A percentile compares a stretch with the other conserved stretches of the same genome.
Conservation (phyloP, 164 flowering plant species). For the Macadamia tetraphylla region DNA sequence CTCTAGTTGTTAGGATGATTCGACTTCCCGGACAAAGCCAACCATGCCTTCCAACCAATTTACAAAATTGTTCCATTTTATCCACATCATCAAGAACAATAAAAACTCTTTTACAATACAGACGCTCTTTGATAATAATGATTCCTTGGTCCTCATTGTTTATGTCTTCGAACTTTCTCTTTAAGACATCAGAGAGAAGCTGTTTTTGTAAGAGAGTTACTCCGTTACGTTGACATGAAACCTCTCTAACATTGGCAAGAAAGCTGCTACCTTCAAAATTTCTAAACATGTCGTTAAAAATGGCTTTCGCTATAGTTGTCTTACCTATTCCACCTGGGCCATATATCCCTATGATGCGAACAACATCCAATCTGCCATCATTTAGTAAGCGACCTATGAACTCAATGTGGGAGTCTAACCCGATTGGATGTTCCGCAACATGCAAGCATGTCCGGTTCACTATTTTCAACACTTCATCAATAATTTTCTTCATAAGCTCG, state of each 20-base stretch:
- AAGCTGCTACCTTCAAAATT: constrained; percentile 10
- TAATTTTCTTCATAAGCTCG: background rate
- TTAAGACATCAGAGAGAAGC: background rate
- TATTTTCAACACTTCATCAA: background rate
- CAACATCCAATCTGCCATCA: background rate
- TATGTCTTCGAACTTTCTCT: background rate
- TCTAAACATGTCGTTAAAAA: background rate
- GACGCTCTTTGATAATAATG: background rate
- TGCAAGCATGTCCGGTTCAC: background rate
- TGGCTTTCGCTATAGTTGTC: too few relatives aligned
- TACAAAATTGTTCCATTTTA: background rate
- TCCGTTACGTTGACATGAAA: background rate
- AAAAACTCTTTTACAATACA: background rate
- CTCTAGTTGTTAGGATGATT: too few relatives aligned
- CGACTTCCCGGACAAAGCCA: too few relatives aligned
- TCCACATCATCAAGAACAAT: constrained; percentile 4
- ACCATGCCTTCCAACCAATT: background rate
- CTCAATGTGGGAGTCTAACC: background rate
- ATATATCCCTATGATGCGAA: background rate
- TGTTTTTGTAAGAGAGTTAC: background rate
- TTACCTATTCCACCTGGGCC: too few relatives aligned
- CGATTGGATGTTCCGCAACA: background rate
- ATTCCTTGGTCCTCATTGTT: constrained; percentile 1
- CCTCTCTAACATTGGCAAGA: constrained; percentile 8
- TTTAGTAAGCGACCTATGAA: background rate